Evolutionary conservation across 331 rosid genomes (phyloP).

Genomic region (Stylosanthes scabra): DNA sequence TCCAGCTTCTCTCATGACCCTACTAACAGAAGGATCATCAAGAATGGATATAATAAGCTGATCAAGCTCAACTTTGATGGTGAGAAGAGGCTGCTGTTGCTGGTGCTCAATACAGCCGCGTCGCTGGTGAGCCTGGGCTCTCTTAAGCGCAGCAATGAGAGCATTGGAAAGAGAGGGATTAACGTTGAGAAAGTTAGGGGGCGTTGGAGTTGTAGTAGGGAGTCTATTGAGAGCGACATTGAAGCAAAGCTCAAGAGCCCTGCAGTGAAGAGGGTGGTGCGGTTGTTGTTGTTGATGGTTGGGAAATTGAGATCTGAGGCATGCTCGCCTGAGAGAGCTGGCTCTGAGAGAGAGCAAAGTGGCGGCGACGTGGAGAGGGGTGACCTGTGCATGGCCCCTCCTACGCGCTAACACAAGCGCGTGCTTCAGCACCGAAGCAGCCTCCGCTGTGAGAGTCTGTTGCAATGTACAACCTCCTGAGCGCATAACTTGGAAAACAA

Average conservation of each 20-base stretch:
- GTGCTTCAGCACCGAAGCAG: slow-evolving; percentile 96
- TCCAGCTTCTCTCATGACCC: slow-evolving; percentile 99
- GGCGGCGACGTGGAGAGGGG: slow-evolving; percentile 97
- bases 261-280: slow-evolving; percentile 74
- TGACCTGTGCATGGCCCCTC: slow-evolving; percentile 97
- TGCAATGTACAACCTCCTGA: slow-evolving; percentile 83
- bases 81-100: slow-evolving; percentile 78
- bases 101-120: slow-evolving; percentile 91
- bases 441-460: slow-evolving; percentile 99
- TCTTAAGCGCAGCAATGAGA: slow-evolving; percentile 88
- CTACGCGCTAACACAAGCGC: slow-evolving; percentile 83
- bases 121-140: slow-evolving; percentile 98
- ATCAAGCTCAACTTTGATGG: slow-evolving; percentile 82
- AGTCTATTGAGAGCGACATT: slow-evolving; percentile 96
- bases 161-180: slow-evolving; percentile 91
- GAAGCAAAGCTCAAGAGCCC: slow-evolving; percentile 98
- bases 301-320: slow-evolving; percentile 73
- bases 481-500: slow-evolving; percentile 79
- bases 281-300: slow-evolving; percentile 45
- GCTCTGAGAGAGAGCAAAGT: slow-evolving; percentile 71
- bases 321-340: slow-evolving; percentile 68
- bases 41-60: slow-evolving; percentile 90
- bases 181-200: slow-evolving; percentile 4
- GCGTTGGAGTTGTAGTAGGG: slow-evolving; percentile 67
- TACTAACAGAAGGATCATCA: slow-evolving; percentile 95